Evolutionary conservation across 768 basidiomycete species (phyloP).

Genomic region (Lactarius akahatsu): DNA sequence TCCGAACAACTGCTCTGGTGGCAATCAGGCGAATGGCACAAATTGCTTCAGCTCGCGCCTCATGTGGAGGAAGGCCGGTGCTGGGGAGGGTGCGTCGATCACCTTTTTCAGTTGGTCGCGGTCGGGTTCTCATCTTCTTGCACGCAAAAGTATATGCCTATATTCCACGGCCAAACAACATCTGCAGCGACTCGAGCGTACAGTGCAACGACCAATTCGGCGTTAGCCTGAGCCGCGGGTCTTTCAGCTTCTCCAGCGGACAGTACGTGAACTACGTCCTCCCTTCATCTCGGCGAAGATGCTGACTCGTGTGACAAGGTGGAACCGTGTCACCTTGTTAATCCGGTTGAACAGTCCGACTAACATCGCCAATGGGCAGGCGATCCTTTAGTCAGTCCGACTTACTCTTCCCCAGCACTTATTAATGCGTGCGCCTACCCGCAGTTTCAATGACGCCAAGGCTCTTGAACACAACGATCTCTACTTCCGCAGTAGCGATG

Average conservation of each 20-base stretch:
- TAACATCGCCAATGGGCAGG: conserved; percentile 68
- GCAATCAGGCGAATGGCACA: conserved; percentile 56
- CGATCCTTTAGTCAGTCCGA: conserved; percentile 61
- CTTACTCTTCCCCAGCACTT: neutral
- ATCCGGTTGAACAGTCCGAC: conserved; percentile 75
- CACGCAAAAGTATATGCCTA: conserved; percentile 70
- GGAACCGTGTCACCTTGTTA: conserved; percentile 70
- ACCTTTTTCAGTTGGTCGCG: conserved; percentile 4
- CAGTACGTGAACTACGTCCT: conserved; percentile 47
- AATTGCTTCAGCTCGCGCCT: conserved; percentile 73
- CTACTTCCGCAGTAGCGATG: conserved; percentile 56
- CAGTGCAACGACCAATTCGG: conserved; percentile 75
- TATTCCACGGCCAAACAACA: conserved; percentile 58
- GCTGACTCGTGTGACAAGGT: conserved; percentile 40
- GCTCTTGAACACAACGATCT: conserved; percentile 61
- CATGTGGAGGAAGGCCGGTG: conserved; percentile 71
- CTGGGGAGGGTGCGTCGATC: conserved; percentile 61
- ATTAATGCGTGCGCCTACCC: conserved; percentile 5
- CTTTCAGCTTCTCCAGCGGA: conserved; percentile 60
- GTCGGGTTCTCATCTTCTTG: conserved; percentile 7
- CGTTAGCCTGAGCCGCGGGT: conserved; percentile 67
- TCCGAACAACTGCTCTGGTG: conserved; percentile 66
- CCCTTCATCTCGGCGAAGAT: neutral
- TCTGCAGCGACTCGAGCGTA: conserved; percentile 56
- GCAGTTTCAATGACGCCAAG: conserved; percentile 66